Percentiles rank a stretch among this genome's conserved stretches.
These are phyloP conservation scores for Panicum hallii DNA, from an alignment of 202 grass and related monocot species.

Conservation along the genomic window DNA sequence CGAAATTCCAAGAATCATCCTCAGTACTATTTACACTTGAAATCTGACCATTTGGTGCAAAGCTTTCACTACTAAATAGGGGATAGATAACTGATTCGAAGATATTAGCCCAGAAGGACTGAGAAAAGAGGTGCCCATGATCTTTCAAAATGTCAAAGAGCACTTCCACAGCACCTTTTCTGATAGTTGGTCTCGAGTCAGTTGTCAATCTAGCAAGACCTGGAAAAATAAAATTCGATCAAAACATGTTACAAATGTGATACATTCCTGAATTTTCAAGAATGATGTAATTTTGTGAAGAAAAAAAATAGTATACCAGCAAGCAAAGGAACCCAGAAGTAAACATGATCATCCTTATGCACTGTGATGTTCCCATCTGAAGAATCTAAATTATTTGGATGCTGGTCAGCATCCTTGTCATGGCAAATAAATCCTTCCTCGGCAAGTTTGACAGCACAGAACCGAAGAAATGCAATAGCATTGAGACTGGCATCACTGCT, in stretches of 20 bases:
- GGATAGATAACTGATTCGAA: slow-evolving; percentile 92
- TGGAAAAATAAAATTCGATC: slow-evolving; percentile 51
- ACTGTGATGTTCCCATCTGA: slow-evolving; percentile 51
- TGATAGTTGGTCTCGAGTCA: slow-evolving; percentile 88
- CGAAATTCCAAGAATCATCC: slow-evolving; percentile 67
- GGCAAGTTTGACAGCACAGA: slow-evolving; percentile 96
- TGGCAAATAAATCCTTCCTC: slow-evolving; percentile 80
- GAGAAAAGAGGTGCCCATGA: slow-evolving; percentile 88
- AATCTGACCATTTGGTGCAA: slow-evolving; percentile 49
- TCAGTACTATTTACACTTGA: slow-evolving; percentile 56
- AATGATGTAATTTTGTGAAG: slow-evolving; percentile 33
- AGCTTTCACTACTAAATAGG: slow-evolving; percentile 65
- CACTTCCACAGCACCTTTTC: slow-evolving; percentile 97
- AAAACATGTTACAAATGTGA: slow-evolving; percentile 42
- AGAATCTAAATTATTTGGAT: slow-evolving; percentile 61
- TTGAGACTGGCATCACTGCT: slow-evolving; percentile 97
- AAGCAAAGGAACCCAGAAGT: slow-evolving; percentile 97
- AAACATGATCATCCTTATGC: slow-evolving; percentile 90
- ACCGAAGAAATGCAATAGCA: slow-evolving; percentile 98
- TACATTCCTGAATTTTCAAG: slow-evolving; percentile 25
- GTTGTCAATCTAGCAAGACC: slow-evolving; percentile 91
- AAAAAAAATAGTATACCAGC: slow-evolving; percentile 58
- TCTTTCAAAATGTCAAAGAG: slow-evolving; percentile 96
- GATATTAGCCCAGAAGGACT: slow-evolving; percentile 78
- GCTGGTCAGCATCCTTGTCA: slow-evolving; percentile 62